Conservation (phyloP, 73 alveolate genomes). For the Effrenium voratum region DNA sequence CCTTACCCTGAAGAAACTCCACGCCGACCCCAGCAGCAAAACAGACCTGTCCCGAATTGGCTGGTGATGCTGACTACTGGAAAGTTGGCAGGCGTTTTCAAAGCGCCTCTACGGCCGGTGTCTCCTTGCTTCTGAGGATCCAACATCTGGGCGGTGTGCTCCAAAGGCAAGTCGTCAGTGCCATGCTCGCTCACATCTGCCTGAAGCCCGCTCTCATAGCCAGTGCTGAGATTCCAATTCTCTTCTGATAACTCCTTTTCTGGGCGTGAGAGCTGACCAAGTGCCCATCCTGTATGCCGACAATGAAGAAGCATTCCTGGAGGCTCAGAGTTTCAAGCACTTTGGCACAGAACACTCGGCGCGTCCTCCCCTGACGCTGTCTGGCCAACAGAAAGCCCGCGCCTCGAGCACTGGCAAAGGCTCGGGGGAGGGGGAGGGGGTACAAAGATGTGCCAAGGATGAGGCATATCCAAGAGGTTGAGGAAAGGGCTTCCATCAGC, state of each 20-base stretch:
- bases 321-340: neutral
- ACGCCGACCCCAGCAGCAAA: too few relatives aligned
- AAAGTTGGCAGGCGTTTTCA: too few relatives aligned
- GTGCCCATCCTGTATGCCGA: slow-evolving; percentile 2
- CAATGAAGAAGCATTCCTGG: slow-evolving; percentile 83
- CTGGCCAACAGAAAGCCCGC: slow-evolving; percentile 74
- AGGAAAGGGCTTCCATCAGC: slow-evolving; percentile 73
- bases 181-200: slow-evolving; percentile 93
- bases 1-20: too few relatives aligned
- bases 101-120: neutral
- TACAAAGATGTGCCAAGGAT: neutral
- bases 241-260: neutral
- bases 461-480: slow-evolving; percentile 47
- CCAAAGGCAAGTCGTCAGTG: slow-evolving; percentile 74
- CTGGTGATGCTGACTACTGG: too few relatives aligned
- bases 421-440: neutral
- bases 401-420: neutral
- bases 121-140: neutral
- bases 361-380: slow-evolving; percentile 37
- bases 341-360: too few relatives aligned
- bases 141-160: slow-evolving; percentile 69
- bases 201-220: neutral
- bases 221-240: neutral
- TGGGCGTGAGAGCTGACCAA: neutral
- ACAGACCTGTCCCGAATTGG: too few relatives aligned